These are phyloP conservation scores for Diutina siamensis DNA, from an alignment of 1,139 yeast genomes.

Conservation along the genomic window DNA sequence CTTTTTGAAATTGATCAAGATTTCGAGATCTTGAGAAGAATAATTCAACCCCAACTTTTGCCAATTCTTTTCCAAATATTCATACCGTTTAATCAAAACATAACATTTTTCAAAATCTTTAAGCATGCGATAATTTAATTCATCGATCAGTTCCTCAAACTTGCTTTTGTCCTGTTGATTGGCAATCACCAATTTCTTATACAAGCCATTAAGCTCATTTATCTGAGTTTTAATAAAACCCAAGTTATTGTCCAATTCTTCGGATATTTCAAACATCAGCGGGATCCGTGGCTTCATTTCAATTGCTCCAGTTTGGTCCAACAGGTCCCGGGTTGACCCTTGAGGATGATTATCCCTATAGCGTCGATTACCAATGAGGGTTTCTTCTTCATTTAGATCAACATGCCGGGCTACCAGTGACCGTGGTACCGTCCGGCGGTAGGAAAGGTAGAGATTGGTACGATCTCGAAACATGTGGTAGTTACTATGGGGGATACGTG, in stretches of 20 bases:
- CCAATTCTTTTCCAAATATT: conserved; percentile 33
- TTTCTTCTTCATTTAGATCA: conserved; percentile 44
- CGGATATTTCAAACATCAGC: conserved; percentile 60
- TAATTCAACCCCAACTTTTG: conserved; percentile 22
- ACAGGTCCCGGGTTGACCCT: conserved; percentile 11
- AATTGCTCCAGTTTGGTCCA: conserved; percentile 12
- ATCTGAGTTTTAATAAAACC: conserved; percentile 37
- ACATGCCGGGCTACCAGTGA: conserved; percentile 17
- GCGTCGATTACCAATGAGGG: conserved; percentile 23
- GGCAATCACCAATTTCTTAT: conserved; percentile 75
- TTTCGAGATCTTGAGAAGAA: conserved; percentile 41
- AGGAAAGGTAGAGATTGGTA: conserved; percentile 59
- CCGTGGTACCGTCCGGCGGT: conserved; percentile 62
- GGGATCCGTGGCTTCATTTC: conserved; percentile 60
- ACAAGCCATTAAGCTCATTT: conserved; percentile 50
- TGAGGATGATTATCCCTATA: conserved; percentile 8
- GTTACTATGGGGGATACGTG: not conserved
- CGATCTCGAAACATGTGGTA: conserved; percentile 71
- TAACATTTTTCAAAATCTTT: conserved; percentile 68
- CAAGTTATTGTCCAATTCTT: conserved; percentile 57
- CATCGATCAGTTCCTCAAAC: conserved; percentile 63
- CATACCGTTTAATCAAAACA: conserved; percentile 58
- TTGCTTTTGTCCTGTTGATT: conserved; percentile 70
- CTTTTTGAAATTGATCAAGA: conserved; percentile 73
- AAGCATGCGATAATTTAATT: conserved; percentile 62